phyloP scores from a whole-genome alignment of 345 rosid genomes.

The Eucalyptus marginata region DNA sequence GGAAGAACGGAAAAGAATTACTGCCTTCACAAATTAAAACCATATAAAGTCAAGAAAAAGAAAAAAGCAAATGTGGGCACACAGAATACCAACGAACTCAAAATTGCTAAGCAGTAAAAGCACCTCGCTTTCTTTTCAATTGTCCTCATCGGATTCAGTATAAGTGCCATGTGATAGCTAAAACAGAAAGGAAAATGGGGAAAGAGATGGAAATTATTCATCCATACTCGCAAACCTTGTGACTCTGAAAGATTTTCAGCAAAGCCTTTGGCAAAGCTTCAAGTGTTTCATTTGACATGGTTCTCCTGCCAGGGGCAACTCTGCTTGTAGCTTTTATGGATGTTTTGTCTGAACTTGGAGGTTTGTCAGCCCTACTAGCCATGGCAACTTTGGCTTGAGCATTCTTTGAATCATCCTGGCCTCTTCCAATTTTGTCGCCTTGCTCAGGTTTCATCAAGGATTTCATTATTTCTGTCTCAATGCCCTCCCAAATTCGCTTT shows the following conservation, averaged over 20 bases:
- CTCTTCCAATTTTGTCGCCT: slow-evolving; percentile 7
- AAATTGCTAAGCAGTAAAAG: not conserved
- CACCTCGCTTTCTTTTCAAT: not conserved
- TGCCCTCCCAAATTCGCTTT: slow-evolving; percentile 8
- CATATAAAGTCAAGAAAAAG: not conserved
- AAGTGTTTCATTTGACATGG: slow-evolving; percentile 49
- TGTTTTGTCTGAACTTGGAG: slow-evolving; percentile 24
- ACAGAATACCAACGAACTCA: not conserved
- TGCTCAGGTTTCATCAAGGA: not conserved
- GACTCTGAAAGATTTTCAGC: slow-evolving; percentile 56
- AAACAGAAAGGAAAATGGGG: not conserved
- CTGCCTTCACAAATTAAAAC: not conserved
- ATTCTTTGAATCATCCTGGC: slow-evolving; percentile 14
- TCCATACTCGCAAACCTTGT: slow-evolving; percentile 83
- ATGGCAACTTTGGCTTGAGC: slow-evolving; percentile 6
- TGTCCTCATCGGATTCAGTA: not conserved
- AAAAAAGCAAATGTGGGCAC: not conserved
- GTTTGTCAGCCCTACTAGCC: slow-evolving; percentile 15
- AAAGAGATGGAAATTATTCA: not conserved
- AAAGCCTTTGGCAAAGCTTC: slow-evolving; percentile 60
- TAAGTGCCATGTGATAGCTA: not conserved
- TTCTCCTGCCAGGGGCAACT: slow-evolving; percentile 10
- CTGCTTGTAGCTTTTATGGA: slow-evolving; percentile 9
- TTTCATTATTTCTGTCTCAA: slow-evolving; percentile 5
- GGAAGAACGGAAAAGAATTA: not conserved